phyloP scores from a whole-genome alignment of 371 early-diverging fungal species.

The Mitosporidium daphniae region DNA sequence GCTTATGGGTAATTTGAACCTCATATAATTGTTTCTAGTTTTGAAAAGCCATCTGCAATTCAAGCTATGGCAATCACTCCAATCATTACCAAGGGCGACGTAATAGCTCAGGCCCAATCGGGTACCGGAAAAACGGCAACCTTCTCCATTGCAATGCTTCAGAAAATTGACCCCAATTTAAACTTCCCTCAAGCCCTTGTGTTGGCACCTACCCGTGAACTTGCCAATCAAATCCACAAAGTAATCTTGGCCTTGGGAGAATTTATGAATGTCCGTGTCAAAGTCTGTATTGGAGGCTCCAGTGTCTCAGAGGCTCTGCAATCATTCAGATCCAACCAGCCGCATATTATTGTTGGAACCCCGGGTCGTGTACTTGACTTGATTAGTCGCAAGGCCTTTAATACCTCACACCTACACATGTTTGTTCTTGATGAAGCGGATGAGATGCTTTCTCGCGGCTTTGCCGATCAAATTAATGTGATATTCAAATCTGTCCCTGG shows the following conservation, averaged over 20 bases:
- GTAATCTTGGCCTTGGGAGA: conserved; percentile 54
- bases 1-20: conserved; percentile 60
- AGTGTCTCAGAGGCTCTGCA: conserved; percentile 84
- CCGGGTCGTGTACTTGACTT: conserved; percentile 86
- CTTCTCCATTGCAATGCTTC: conserved; percentile 73
- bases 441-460: conserved; percentile 94
- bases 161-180: conserved; percentile 63
- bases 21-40: conserved; percentile 41
- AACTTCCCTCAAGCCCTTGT: conserved; percentile 31
- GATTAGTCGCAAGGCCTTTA: conserved; percentile 66
- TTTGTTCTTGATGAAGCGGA: conserved; percentile 79
- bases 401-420: conserved; percentile 57
- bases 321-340: conserved; percentile 61
- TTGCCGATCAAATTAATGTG: conserved; percentile 83
- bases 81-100: conserved; percentile 82
- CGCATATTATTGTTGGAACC: conserved; percentile 79
- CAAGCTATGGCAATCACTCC: conserved; percentile 98
- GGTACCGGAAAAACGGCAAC: conserved; percentile 95
- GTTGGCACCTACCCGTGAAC: conserved; percentile 11
- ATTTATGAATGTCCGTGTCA: conserved; percentile 25
- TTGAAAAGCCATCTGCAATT: conserved; percentile 64
- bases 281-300: conserved; percentile 70
- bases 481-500: conserved; percentile 40
- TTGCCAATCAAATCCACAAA: conserved; percentile 43
- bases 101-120: conserved; percentile 88